These are phyloP conservation scores for Solanum ahanhuiri DNA, from an alignment of 257 asterid genomes.

Conservation along the genomic window DNA sequence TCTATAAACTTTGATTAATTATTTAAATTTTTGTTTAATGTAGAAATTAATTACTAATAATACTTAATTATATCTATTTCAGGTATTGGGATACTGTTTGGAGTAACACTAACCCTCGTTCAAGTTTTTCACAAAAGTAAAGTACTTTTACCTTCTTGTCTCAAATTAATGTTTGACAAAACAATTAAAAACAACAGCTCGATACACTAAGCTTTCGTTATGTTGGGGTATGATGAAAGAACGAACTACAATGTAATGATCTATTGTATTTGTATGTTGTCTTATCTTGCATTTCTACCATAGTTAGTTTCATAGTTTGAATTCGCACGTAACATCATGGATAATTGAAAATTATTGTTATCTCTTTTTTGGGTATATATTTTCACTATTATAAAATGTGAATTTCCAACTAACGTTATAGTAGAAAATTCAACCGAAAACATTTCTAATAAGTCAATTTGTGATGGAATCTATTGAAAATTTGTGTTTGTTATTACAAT, in stretches of 20 bases:
- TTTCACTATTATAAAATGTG: background rate
- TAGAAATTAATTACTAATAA: background rate
- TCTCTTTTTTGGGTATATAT: background rate
- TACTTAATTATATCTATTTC: background rate
- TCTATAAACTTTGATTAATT: background rate
- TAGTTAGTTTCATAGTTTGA: background rate
- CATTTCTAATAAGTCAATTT: background rate
- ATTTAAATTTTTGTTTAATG: background rate
- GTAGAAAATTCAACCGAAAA: background rate
- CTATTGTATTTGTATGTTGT: too few relatives aligned
- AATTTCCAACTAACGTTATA: background rate
- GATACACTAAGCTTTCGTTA: background rate
- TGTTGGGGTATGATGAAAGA: background rate
- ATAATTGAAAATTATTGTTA: background rate
- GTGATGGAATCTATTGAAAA: background rate
- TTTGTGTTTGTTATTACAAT: background rate
- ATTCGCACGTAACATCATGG: background rate
- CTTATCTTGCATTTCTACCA: background rate
- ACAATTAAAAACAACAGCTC: background rate
- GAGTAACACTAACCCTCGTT: constrained; percentile 13
- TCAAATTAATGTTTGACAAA: background rate
- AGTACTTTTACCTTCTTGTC: background rate
- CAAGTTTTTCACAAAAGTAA: constrained; percentile 18
- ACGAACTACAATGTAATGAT: background rate
- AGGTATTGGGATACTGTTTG: constrained; percentile 48